phyloP scores from a whole-genome alignment of 2,329 filamentous ascomycete species.

The Uncinocarpus reesii region DNA sequence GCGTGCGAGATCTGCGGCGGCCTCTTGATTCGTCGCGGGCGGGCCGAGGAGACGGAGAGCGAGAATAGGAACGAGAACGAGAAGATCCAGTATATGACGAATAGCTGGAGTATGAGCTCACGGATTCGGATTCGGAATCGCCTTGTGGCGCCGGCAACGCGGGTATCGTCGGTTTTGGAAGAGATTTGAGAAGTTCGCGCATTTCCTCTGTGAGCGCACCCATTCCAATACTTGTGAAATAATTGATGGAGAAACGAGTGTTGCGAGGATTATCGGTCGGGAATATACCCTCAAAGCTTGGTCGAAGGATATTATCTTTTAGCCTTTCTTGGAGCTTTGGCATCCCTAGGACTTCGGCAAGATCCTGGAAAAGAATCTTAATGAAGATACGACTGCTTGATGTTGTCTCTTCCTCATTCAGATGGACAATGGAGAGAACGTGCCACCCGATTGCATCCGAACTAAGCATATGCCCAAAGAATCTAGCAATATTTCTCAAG shows the following conservation, averaged over 20 bases:
- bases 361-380: constrained; percentile 92
- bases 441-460: constrained; percentile 91
- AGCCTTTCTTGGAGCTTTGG: constrained; percentile 65
- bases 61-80: constrained; percentile 35
- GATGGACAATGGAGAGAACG: constrained; percentile 67
- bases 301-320: constrained; percentile 65
- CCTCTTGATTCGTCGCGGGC: constrained; percentile 17
- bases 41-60: constrained; percentile 37
- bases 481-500: constrained; percentile 84
- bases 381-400: constrained; percentile 95
- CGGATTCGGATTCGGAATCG: constrained; percentile 57
- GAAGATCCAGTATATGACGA: constrained; percentile 51
- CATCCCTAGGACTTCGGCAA: constrained; percentile 78
- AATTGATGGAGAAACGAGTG: constrained; percentile 96
- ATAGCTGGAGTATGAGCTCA: constrained; percentile 60
- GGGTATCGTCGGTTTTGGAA: constrained; percentile 72
- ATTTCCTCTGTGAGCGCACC: constrained; percentile 88
- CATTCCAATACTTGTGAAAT: constrained; percentile 97
- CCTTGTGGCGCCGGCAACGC: constrained; percentile 47
- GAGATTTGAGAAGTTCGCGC: constrained; percentile 79
- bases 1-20: constrained; percentile 13
- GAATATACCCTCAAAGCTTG: constrained; percentile 76
- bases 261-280: constrained; percentile 80
- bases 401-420: constrained; percentile 96
- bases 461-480: constrained; percentile 85